Conservation (phyloP, 2,329 filamentous ascomycete genomes). For the Rutstroemia sp. region DNA sequence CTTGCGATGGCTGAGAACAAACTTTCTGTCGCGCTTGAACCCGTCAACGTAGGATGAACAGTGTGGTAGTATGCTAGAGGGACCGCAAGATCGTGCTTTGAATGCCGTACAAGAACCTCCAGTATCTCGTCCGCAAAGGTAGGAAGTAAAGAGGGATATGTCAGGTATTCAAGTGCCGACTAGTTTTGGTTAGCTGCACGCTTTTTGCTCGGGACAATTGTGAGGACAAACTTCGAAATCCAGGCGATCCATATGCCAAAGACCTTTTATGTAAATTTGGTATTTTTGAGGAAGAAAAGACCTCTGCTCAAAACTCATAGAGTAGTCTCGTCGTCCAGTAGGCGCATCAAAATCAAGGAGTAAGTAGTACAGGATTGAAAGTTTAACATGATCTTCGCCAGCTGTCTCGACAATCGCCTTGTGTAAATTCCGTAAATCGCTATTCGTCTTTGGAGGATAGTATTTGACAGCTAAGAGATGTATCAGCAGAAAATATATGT, state of each 20-base stretch:
- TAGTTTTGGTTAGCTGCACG: conserved; percentile 29
- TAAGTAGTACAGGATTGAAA: conserved; percentile 77
- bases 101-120: conserved; percentile 55
- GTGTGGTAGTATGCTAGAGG: conserved; percentile 74
- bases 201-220: neutral
- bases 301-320: conserved; percentile 50
- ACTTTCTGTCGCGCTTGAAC: conserved; percentile 51
- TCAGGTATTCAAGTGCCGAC: conserved; percentile 66
- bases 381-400: conserved; percentile 68
- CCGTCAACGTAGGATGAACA: conserved; percentile 64
- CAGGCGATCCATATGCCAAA: conserved; percentile 72
- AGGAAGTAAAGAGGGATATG: conserved; percentile 70
- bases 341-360: conserved; percentile 60
- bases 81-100: conserved; percentile 53
- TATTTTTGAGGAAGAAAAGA: conserved; percentile 69
- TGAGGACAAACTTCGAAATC: conserved; percentile 52
- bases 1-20: conserved; percentile 63
- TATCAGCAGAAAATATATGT: neutral
- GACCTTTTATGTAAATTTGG: conserved; percentile 70
- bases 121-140: conserved; percentile 83
- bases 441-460: conserved; percentile 68
- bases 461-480: conserved; percentile 43
- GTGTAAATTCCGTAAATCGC: conserved; percentile 61
- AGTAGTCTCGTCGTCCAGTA: conserved; percentile 35
- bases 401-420: conserved; percentile 57